phyloP scores from a whole-genome alignment of 345 rosid genomes.

The Citrus unshiu region DNA sequence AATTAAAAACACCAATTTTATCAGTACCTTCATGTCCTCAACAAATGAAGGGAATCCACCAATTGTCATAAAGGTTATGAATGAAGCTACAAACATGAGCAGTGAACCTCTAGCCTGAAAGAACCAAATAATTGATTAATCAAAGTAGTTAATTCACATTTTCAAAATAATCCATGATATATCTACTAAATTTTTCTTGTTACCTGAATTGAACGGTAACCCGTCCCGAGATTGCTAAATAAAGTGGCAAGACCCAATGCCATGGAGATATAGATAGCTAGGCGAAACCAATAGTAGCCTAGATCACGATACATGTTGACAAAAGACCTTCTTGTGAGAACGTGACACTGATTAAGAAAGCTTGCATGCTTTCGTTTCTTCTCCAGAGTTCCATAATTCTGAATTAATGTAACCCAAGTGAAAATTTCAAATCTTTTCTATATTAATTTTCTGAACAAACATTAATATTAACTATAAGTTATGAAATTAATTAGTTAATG shows the following conservation, averaged over 20 bases:
- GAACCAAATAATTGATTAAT: not conserved
- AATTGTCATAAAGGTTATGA: conserved; percentile 47
- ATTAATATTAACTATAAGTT: not conserved
- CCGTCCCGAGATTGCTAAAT: conserved; percentile 23
- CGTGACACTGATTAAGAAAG: conserved; percentile 37
- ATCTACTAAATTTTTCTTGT: not conserved
- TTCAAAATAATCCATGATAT: too few species aligned
- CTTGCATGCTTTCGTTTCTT: conserved; percentile 26
- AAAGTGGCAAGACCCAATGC: conserved; percentile 39
- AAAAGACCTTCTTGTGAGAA: conserved; percentile 47
- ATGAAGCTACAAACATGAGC: conserved; percentile 41
- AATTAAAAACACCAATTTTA: too few species aligned
- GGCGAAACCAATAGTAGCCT: conserved; percentile 61
- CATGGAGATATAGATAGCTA: conserved; percentile 37
- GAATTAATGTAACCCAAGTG: not conserved
- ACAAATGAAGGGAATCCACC: conserved; percentile 64
- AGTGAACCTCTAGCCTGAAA: conserved; percentile 46
- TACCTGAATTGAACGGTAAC: conserved; percentile 24
- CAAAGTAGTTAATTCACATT: not conserved
- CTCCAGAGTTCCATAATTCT: conserved; percentile 21
- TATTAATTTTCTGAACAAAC: too few species aligned
- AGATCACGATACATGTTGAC: conserved; percentile 60
- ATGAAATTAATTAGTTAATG: not conserved
- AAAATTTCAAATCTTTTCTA: too few species aligned
- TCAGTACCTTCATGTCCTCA: conserved; percentile 52